Evolutionary conservation across 1,284 basidiomycete species (phyloP).

Genomic region (Tranzscheliella williamsii): DNA sequence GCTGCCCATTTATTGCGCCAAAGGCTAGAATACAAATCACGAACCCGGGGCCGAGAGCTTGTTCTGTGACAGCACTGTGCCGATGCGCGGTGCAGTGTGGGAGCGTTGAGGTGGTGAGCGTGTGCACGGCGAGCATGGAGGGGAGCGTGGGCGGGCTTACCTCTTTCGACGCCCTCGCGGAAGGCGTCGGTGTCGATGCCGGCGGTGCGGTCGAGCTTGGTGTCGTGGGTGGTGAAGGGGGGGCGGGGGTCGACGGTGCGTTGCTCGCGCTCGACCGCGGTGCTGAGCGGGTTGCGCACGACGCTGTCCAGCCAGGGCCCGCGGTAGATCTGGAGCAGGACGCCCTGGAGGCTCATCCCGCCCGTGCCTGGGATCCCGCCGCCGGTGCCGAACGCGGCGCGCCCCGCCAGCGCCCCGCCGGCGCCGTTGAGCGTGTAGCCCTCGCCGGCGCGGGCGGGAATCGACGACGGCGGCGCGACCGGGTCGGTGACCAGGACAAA

Average conservation of each 20-base stretch:
- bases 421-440: constrained; percentile 30
- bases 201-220: constrained; percentile 13
- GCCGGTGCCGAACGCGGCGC: constrained; percentile 31
- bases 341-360: constrained; percentile 69
- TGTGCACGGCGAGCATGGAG: neutral
- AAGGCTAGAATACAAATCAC: too few species aligned
- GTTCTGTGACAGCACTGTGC: constrained; percentile 31
- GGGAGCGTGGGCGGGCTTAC: constrained; percentile 15
- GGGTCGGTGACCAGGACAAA: constrained; percentile 93
- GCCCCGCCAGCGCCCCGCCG: constrained; percentile 10
- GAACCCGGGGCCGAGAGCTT: constrained; percentile 28
- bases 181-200: constrained; percentile 53
- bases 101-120: neutral
- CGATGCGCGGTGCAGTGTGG: too few species aligned
- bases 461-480: constrained; percentile 63
- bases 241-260: constrained; percentile 15
- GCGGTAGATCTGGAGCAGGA: constrained; percentile 83
- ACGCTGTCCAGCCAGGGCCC: constrained; percentile 93
- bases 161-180: constrained; percentile 37
- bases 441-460: constrained; percentile 28
- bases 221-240: constrained; percentile 4
- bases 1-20: too few species aligned
- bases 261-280: constrained; percentile 53
- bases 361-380: constrained; percentile 56
- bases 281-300: constrained; percentile 83